phyloP scores from a whole-genome alignment of 1,284 basidiomycete genomes.

The Pholiota adiposa region DNA sequence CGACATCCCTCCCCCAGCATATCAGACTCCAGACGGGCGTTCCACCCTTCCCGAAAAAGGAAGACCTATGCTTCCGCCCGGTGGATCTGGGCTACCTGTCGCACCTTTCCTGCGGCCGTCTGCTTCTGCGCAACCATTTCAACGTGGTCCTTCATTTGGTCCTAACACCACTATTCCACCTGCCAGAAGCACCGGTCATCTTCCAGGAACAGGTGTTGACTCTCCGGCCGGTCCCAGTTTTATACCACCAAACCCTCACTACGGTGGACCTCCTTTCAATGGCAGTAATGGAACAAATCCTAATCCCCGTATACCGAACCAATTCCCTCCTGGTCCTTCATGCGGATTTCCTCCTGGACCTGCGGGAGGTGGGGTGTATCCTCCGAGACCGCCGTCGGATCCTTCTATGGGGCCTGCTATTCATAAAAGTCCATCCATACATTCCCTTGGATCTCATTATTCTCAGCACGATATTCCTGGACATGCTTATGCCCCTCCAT shows the following conservation, averaged over 20 bases:
- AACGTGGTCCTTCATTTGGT: conserved; percentile 29
- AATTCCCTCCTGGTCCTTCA: conserved; percentile 29
- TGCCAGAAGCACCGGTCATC: conserved; percentile 46
- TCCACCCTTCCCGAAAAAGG: conserved; percentile 12
- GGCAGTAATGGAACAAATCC: conserved; percentile 24
- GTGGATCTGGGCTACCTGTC: conserved; percentile 14
- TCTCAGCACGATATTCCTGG: conserved; percentile 42
- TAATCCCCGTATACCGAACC: conserved; percentile 23
- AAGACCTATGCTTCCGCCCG: conserved; percentile 11
- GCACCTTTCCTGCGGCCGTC: conserved; percentile 24
- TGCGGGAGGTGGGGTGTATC: conserved; percentile 24
- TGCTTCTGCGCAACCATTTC: conserved; percentile 34
- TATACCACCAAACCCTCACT: conserved; percentile 18
- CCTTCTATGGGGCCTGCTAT: conserved; percentile 44
- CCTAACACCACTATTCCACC: conserved; percentile 46
- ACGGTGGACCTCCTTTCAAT: conserved; percentile 15
- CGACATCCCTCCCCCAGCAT: conserved; percentile 21
- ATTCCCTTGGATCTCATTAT: conserved; percentile 61
- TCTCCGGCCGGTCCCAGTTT: conserved; percentile 24
- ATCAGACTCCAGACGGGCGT: conserved; percentile 20
- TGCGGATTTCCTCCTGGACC: conserved; percentile 28
- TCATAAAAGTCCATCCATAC: conserved; percentile 62
- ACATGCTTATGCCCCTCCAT: conserved; percentile 45
- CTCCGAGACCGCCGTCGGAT: conserved; percentile 46
- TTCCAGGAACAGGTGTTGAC: conserved; percentile 22